Evolutionary conservation across 345 rosid species (phyloP), one percentile per base, ranked within the genome.

Genomic region (Melaleuca alternifolia): DNA sequence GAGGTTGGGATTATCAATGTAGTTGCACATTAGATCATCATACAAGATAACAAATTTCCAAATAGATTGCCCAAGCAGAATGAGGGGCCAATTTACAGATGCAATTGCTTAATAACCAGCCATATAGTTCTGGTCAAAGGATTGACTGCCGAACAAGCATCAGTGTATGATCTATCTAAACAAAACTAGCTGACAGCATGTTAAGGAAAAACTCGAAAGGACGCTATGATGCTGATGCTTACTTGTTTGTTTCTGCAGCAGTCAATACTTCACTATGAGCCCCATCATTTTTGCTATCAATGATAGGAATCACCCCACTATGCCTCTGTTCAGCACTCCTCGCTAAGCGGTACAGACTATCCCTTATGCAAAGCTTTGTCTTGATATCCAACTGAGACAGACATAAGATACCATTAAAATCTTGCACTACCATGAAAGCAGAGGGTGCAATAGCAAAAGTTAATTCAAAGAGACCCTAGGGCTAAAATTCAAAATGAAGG

Each of bases 281-380:
- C 86, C 86, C 87, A 77, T 88, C 94, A 87, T 88, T 93, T 88
- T 87, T 85, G 83, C 86, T 87, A 85, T 90, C 89, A 86, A 87
- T 92, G 88, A 83, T 90, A 86, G 91, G 87, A 87, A 87, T 90
- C 82, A 65, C 84, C 87, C 91, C 91, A 56, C 88, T 89, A 85
- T 96, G 95, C 85, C 99, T 92, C 90, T 94, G 98, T 86, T 94
- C 97, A 79, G 99, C 98, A 85, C 99, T 96, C 91, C 92, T 91
- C 86, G 98, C 99, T 90, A 96, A 92, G 85, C 99, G 98, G 89
- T 94, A 96, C 85, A 96, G 91, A 89, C 98, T 95, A 87, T 95
- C 99, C 90, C 99, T 92, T 91, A 95, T 95, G 92, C 98, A 95
- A 83, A 96, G 92, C 89, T 95, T 96, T 87, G 98, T 95, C 93